Evolutionary conservation across 768 basidiomycete genomes (phyloP), one percentile per base, ranked within the genome.

Genomic region (Chalciporus sphaerocephalus): DNA sequence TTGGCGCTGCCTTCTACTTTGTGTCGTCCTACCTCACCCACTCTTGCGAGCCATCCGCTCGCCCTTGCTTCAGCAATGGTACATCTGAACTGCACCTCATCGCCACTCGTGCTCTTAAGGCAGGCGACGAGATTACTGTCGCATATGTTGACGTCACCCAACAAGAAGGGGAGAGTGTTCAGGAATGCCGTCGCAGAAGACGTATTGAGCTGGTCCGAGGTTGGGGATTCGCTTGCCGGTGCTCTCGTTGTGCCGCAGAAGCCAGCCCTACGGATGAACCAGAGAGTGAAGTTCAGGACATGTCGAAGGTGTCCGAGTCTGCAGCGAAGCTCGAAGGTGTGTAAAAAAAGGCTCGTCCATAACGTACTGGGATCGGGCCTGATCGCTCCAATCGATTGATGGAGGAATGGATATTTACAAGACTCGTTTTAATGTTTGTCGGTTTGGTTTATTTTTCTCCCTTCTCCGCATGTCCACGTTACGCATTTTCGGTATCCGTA

Each of bases 161-260:
- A 56, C 77, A 71, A 46, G 59, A 70, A 1, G 78, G 58, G 21
- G 86, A 88, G 65, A 71, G 72, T 25, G 51, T 60, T 9, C 61
- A 67, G 3, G 80, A 83, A 22, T 79, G 81, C 41, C 73, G 85
- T 44, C 72, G 79, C 45, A 74, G 85, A 35, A 71, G 89, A 51
- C 76, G 90, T 24, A 71, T 74, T 54, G 86, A 89, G 69, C 75
- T 92, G 28, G 87, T 78, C 18, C 75, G 85, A 34, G 89, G 90
- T 25, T 92, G 90, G 90, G 73, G 75, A 46, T 90, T 92, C 60
- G 80, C 85, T 10, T 92, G 90, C 58, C 64, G 69, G 40, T 92
- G 90, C 60, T 64, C 72, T 43, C 75, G 79, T 35, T 92, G 90
- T 59, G 58, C 64, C 28, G 69, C 67, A 43, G 89, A 92, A 61